Evolutionary conservation across 768 basidiomycete genomes (phyloP).

Genomic region (Suillus sp.): DNA sequence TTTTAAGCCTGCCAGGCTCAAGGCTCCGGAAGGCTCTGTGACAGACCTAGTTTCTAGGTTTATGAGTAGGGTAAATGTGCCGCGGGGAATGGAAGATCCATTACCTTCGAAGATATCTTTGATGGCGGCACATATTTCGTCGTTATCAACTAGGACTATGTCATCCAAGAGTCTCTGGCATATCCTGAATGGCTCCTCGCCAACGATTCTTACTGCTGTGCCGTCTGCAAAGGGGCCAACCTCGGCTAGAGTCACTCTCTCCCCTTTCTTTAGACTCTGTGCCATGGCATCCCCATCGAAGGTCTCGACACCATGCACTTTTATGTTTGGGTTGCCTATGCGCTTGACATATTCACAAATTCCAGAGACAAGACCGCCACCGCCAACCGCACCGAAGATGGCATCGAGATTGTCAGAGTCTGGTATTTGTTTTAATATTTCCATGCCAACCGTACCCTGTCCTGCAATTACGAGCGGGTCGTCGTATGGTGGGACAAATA

Average conservation of each 20-base stretch:
- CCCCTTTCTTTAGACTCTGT: slow-evolving; percentile 75
- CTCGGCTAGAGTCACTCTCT: slow-evolving; percentile 81
- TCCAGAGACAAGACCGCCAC: slow-evolving; percentile 91
- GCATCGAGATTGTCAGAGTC: slow-evolving; percentile 77
- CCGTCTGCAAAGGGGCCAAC: slow-evolving; percentile 98
- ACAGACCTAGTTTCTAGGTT: slow-evolving; percentile 83
- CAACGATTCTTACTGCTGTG: slow-evolving; percentile 94
- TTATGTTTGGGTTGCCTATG: slow-evolving; percentile 81
- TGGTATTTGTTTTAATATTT: slow-evolving; percentile 87
- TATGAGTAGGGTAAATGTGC: slow-evolving; percentile 30
- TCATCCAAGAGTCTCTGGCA: slow-evolving; percentile 84
- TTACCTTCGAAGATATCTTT: slow-evolving; percentile 98
- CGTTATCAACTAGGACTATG: slow-evolving; percentile 85
- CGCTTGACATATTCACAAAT: slow-evolving; percentile 91
- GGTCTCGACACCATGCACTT: slow-evolving; percentile 92
- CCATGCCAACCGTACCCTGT: slow-evolving; percentile 93
- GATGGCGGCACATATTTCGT: slow-evolving; percentile 97
- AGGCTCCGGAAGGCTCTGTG: slow-evolving; percentile 94
- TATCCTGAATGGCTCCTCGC: slow-evolving; percentile 92
- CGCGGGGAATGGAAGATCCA: slow-evolving; percentile 17
- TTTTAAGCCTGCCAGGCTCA: slow-evolving; percentile 91
- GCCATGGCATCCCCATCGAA: slow-evolving; percentile 94
- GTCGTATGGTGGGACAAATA: slow-evolving; percentile 96
- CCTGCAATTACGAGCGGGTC: slow-evolving; percentile 97
- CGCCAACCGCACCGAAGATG: slow-evolving; percentile 91